Evolutionary conservation across 441 rosid species (phyloP), one percentile per base, ranked within the genome.

Genomic region (Pelargonium exstipulatum): DNA sequence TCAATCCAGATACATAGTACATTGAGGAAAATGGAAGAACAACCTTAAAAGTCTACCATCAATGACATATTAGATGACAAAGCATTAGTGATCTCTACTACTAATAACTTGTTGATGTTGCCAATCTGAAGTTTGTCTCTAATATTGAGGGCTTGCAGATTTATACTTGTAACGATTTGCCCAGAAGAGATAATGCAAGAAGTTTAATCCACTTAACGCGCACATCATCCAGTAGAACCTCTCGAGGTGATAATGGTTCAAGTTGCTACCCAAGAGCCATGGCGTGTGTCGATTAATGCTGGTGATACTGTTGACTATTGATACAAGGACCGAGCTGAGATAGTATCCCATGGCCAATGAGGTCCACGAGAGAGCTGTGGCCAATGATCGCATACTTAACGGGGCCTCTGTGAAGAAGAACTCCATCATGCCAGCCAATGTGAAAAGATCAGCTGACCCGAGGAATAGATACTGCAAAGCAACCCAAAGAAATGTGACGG

Each of bases 371-470:
- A 94, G 93, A 1, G 97, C 83, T 6, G 95, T 91, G 0, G 98
- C 97, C 71, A 94, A 79, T 2, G 98, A 91, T 76, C 95, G 87
- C 96, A 89, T 89, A 69, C 88, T 82, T 0, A 83, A 3, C 0
- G 97, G 96, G 18, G 97, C 97, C 76, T 94, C 98, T 0, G 95
- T 84, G 83, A 94, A 94, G 90, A 91, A 94, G 77, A 83, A 91
- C 74, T 94, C 98, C 12, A 94, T 58, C 66, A 94, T 60, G 0
- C 98, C 98, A 5, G 96, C 97, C 73, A 91, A 77, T 26, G 95
- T 86, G 90, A 94, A 94, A 3, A 94, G 88, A 80, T 91, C 96
- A 37, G 97, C 98, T 18, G 97, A 94, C 13, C 98, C 95, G 10
- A 90, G 74, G 71, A 90, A 90, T 76, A 92, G 77, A 77, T 88